Evolutionary conservation across 2,329 filamentous ascomycete genomes (phyloP), one percentile per base, ranked within the genome.

Genomic region (Cadophora gregata): DNA sequence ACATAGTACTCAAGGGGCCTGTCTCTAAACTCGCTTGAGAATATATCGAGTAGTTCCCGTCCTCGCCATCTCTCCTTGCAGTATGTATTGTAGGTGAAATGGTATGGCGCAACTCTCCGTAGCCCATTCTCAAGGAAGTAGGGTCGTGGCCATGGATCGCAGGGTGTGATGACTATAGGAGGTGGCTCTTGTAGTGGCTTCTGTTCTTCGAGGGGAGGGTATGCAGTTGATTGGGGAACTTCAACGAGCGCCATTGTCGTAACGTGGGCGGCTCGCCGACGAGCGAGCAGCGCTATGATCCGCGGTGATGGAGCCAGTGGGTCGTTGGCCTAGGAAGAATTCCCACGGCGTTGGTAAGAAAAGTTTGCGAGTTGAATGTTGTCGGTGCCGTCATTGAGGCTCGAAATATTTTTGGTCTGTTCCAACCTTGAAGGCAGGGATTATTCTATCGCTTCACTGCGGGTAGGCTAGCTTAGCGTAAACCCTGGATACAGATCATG

Each of bases 1-100:
- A 89, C 90, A 81, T 98, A 99, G 81, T 99, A 99, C 74, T 92
- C 90, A 36, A 88, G 78, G 0, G 93, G 89, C 21, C 96, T 84
- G 79, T 99, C 96, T 73, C 96, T 88, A 77, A 99, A 99, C 79
- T 99, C 96, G 76, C 90, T 89, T 53, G 89, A 85, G 79, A 97
- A 99, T 58, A 99, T 92, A 58, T 97, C 93, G 61, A 97, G 83
- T 56, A 99, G 82, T 67, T 86, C 85, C 45, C 93, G 85, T 36
- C 90, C 92, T 63, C 95, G 87, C 96, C 96, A 99, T 78, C 96
- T 86, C 80, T 97, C 86, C 80, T 98, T 99, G 83, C 92, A 96
- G 81, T 88, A 93, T 0, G 95, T 97, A 77, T 97, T 96, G 83
- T 97, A 97, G 2, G 94, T 97, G 78, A 86, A 97, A 77, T 96